Conservation (phyloP, 208 protist genomes). For the Trypanosoma melophagium region DNA sequence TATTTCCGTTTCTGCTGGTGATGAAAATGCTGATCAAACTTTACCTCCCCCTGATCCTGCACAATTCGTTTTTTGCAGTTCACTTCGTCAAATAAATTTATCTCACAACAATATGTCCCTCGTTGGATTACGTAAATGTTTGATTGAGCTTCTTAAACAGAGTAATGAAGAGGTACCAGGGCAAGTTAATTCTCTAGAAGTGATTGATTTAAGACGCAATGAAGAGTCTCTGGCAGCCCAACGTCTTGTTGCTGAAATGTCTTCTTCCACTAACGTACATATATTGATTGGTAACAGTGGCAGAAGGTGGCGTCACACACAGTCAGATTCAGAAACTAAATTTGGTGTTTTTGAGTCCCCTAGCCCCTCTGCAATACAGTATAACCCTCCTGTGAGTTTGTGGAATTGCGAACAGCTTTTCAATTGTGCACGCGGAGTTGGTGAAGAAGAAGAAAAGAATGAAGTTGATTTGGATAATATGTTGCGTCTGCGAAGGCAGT, state of each 20-base stretch:
- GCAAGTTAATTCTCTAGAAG: background rate
- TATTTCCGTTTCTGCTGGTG: background rate
- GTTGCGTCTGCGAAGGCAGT: too few relatives aligned
- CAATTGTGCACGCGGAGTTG: background rate
- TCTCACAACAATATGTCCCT: slow-evolving; percentile 48
- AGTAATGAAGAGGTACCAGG: background rate
- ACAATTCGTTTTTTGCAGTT: slow-evolving; percentile 36
- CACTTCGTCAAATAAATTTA: slow-evolving; percentile 42
- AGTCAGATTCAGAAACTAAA: background rate
- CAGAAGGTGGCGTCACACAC: slow-evolving; percentile 24
- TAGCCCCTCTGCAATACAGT: background rate
- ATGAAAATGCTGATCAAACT: background rate
- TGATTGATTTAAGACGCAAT: slow-evolving; percentile 28
- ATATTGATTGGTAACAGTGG: slow-evolving; percentile 27
- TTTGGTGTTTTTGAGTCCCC: too few relatives aligned
- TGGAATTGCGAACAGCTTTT: background rate
- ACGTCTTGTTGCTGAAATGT: slow-evolving; percentile 14
- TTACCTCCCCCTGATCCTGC: background rate
- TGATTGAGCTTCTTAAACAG: slow-evolving; percentile 29
- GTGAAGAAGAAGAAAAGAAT: background rate
- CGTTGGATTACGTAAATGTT: slow-evolving; percentile 34
- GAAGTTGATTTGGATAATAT: background rate
- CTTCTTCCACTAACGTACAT: background rate
- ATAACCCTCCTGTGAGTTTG: background rate
- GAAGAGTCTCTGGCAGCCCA: slow-evolving; percentile 21